Conservation (phyloP, 768 basidiomycete genomes). For the Daedaleopsis sinensis region DNA sequence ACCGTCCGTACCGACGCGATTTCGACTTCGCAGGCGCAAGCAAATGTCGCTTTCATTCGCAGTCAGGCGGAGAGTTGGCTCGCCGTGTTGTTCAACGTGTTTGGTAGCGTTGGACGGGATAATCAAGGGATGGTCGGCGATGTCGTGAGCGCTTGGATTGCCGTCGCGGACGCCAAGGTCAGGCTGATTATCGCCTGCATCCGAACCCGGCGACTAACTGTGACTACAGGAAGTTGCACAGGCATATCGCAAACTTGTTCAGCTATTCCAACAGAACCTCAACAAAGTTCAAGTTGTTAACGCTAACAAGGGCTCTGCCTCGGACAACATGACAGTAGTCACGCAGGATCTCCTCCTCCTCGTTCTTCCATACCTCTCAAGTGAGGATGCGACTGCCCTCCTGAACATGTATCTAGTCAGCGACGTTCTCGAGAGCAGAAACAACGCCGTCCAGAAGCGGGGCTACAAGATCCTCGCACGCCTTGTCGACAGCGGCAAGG, state of each 20-base stretch:
- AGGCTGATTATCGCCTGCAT: slow-evolving; percentile 17
- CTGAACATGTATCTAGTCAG: slow-evolving; percentile 70
- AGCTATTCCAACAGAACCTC: slow-evolving; percentile 70
- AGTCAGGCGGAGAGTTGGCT: slow-evolving; percentile 91
- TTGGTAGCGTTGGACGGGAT: slow-evolving; percentile 80
- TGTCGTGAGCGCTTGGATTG: slow-evolving; percentile 85
- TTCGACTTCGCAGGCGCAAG: slow-evolving; percentile 58
- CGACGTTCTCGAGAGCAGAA: slow-evolving; percentile 72
- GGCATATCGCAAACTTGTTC: slow-evolving; percentile 78
- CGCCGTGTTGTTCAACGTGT: slow-evolving; percentile 96
- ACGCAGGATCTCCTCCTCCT: slow-evolving; percentile 86
- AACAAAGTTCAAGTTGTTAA: slow-evolving; percentile 37
- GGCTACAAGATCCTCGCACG: slow-evolving; percentile 87
- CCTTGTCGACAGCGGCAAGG: slow-evolving; percentile 65
- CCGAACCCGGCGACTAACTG: background rate
- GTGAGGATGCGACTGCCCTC: slow-evolving; percentile 59
- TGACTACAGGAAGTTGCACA: slow-evolving; percentile 66
- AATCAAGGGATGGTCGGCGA: slow-evolving; percentile 78
- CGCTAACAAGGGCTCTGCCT: slow-evolving; percentile 39
- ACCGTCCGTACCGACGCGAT: slow-evolving; percentile 39
- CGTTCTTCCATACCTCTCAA: slow-evolving; percentile 74
- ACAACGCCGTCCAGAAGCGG: slow-evolving; percentile 93
- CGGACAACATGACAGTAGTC: slow-evolving; percentile 57
- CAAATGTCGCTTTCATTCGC: slow-evolving; percentile 72
- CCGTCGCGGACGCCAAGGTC: slow-evolving; percentile 75